Evolutionary conservation across 352 stramenopile species (phyloP), one percentile per base, ranked within the genome.

Genomic region (Pythium insidiosum): DNA sequence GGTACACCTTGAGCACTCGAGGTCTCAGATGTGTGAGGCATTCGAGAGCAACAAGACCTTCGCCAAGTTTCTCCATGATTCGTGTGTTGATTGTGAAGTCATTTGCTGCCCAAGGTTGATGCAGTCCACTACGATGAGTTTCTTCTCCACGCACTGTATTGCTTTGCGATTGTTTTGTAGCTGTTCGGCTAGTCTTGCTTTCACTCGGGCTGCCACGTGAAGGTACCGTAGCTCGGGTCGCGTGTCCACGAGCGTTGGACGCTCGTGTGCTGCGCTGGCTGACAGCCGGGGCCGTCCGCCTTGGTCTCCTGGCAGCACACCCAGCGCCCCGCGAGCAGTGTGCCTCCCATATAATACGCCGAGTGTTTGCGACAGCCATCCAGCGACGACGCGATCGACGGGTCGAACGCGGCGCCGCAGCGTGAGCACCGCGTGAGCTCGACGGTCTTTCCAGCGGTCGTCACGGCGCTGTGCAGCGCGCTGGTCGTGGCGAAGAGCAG

Each of bases 341-440:
- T 43, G 12, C 57, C 62, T 20, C 65, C 67, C 35, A 77, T 30
- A 41, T 83, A 79, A 44, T 79, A 83, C 20, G 65, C 65, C 24
- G 42, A 53, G 33, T 83, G 70, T 7, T 51, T 52, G 11, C 65
- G 65, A 43, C 64, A 79, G 7, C 58, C 63, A 13, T 61, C 52
- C 11, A 61, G 50, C 0, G 49, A 68, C 9, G 50, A 52, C n/a
- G 51, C 9, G 2, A 70, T 47, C 4, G 48, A 57, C 0, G 31
- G 56, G 25, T 53, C 40, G 50, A 77, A 82, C 6, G 39, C 33
- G 1, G 43, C 28, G 34, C 56, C 49, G 30, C 67, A 83, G 5
- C 70, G 70, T 44, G 18, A 45, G 38, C 24, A 39, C 23, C 3
- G 42, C 39, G 18, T 50, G n/a, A 1, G 13, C 22, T 4, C 29